These are phyloP conservation scores for Oryza punctata DNA, from an alignment of 176 grass and related monocot species.

Conservation along the genomic window DNA sequence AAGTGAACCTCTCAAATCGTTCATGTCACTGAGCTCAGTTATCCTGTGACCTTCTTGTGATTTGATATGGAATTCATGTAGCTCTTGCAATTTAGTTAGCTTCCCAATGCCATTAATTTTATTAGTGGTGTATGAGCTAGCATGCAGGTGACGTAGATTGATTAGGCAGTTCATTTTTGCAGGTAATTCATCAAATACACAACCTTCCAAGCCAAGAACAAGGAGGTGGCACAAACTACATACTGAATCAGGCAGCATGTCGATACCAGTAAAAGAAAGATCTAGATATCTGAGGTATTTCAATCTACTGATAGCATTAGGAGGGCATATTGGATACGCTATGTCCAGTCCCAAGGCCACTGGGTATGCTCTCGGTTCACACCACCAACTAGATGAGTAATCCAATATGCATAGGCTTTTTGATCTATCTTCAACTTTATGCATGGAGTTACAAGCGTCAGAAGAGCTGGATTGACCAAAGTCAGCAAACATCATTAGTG, in stretches of 20 bases:
- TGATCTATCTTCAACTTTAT: no score
- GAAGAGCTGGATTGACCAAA: not conserved
- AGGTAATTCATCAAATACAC: slow-evolving; percentile 23
- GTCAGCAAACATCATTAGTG: slow-evolving; percentile 34
- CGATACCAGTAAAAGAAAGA: slow-evolving; percentile 44
- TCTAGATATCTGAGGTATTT: slow-evolving; percentile 46
- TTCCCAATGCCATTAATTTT: slow-evolving; percentile 40
- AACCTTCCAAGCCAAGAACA: slow-evolving; percentile 28
- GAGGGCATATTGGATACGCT: no score
- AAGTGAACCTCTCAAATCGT: slow-evolving; percentile 17
- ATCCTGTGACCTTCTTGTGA: slow-evolving; percentile 36
- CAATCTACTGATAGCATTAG: no score
- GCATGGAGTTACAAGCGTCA: not conserved
- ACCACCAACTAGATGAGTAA: not conserved
- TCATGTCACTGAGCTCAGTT: slow-evolving; percentile 45
- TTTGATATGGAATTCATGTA: slow-evolving; percentile 28
- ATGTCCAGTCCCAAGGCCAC: no score
- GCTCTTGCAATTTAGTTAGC: slow-evolving; percentile 32
- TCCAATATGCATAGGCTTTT: slow-evolving; percentile 27
- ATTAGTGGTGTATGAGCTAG: not conserved
- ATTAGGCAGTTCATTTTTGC: slow-evolving; percentile 32
- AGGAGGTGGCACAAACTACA: slow-evolving; percentile 38
- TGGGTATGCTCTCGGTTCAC: no score
- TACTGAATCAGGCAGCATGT: slow-evolving; percentile 14
- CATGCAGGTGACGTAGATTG: slow-evolving; percentile 40